Conservation (phyloP, 164 flowering plant species). For the Vitis labrusca region DNA sequence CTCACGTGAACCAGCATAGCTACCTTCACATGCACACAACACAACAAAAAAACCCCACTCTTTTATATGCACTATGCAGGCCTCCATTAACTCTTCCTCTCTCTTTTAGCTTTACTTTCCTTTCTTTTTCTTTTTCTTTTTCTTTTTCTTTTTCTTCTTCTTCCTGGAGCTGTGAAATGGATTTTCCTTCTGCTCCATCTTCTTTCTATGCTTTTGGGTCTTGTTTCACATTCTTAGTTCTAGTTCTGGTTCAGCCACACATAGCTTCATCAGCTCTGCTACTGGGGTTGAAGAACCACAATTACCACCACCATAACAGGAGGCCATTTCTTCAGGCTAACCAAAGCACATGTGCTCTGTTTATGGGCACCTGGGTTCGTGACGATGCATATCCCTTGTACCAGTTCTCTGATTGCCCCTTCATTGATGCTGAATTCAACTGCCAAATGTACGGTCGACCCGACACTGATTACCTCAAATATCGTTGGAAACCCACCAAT, state of each 20-base stretch:
- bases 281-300: constrained; percentile 36
- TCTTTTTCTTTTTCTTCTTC: neutral
- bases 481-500: constrained; percentile 71
- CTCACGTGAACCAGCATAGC: constrained; percentile 17
- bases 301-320: constrained; percentile 14
- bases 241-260: constrained; percentile 7
- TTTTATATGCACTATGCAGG: neutral
- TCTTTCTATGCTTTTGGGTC: constrained; percentile 3
- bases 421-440: constrained; percentile 79
- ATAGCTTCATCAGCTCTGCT: constrained; percentile 37
- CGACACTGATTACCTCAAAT: constrained; percentile 74
- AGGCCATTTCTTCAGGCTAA: constrained; percentile 42
- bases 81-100: neutral
- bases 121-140: neutral
- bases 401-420: constrained; percentile 54
- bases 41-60: neutral
- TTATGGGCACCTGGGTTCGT: constrained; percentile 68
- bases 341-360: constrained; percentile 54
- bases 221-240: neutral
- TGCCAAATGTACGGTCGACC: constrained; percentile 86
- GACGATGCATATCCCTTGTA: constrained; percentile 71
- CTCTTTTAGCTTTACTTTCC: neutral
- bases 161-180: constrained; percentile 14
- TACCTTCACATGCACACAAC: constrained; percentile 22
- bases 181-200: neutral